These are phyloP conservation scores for Kwoniella bestiolae DNA, from an alignment of 768 basidiomycete genomes.

Conservation along the genomic window DNA sequence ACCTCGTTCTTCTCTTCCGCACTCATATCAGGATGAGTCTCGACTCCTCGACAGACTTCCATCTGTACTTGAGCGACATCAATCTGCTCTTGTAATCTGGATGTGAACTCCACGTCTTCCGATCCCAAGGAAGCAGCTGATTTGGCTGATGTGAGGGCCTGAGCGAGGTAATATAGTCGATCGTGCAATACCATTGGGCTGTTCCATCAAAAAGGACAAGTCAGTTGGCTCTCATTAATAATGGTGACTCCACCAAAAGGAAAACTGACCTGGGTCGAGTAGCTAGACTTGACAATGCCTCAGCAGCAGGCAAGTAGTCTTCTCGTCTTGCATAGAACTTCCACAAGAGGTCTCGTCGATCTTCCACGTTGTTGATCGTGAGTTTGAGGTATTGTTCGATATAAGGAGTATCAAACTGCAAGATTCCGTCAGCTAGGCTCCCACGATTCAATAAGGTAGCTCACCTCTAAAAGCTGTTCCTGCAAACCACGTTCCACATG, in stretches of 20 bases:
- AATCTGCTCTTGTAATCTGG: conserved; percentile 90
- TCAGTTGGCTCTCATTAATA: neutral
- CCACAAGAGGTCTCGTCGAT: conserved; percentile 73
- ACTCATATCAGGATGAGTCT: conserved; percentile 58
- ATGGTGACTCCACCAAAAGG: neutral
- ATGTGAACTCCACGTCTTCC: conserved; percentile 93
- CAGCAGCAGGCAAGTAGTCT: conserved; percentile 83
- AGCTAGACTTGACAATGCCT: conserved; percentile 78
- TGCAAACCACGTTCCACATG: conserved; percentile 75
- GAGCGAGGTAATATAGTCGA: conserved; percentile 87
- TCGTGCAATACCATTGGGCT: conserved; percentile 63
- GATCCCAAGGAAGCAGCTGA: conserved; percentile 81
- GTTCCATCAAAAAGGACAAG: neutral
- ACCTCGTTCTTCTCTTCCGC: conserved; percentile 50
- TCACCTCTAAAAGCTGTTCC: conserved; percentile 86
- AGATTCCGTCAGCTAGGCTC: conserved; percentile 17
- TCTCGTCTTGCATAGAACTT: conserved; percentile 94
- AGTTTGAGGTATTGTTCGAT: conserved; percentile 81
- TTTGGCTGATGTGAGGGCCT: conserved; percentile 94
- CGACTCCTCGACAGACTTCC: conserved; percentile 74
- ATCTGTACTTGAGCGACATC: conserved; percentile 96
- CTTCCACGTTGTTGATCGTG: conserved; percentile 41
- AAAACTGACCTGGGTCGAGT: conserved; percentile 67
- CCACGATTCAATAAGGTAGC: conserved; percentile 37
- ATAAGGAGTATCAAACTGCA: conserved; percentile 72